Evolutionary conservation across 805 yeast genomes (phyloP).

Genomic region (Myxozyma kluyveri): DNA sequence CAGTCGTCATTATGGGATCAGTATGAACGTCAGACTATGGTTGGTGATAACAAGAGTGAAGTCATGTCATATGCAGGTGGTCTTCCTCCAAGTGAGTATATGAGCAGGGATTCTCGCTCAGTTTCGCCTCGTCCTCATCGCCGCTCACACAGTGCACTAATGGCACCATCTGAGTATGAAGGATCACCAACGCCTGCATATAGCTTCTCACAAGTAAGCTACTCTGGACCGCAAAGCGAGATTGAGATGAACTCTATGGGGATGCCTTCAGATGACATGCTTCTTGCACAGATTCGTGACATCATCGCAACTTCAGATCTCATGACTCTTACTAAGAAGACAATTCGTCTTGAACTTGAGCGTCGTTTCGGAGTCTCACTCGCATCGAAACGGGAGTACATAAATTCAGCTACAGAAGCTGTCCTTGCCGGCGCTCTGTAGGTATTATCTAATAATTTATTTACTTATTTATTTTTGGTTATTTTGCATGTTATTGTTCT

Average conservation of each 20-base stretch:
- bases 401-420: conserved; percentile 43
- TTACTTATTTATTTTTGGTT: neutral
- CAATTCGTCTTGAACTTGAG: conserved; percentile 40
- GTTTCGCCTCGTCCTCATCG: conserved; percentile 5
- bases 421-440: conserved; percentile 42
- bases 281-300: conserved; percentile 40
- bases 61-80: conserved; percentile 6
- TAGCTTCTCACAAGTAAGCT: neutral
- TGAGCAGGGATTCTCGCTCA: conserved; percentile 4
- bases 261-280: conserved; percentile 40
- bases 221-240: conserved; percentile 18
- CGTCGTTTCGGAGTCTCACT: conserved; percentile 37
- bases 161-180: neutral
- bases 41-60: conserved; percentile 16
- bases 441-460: neutral
- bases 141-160: neutral
- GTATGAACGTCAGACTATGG: conserved; percentile 20
- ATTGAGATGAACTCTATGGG: conserved; percentile 32
- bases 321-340: conserved; percentile 42
- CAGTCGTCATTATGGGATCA: conserved; percentile 49
- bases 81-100: conserved; percentile 14
- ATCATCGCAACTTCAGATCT: conserved; percentile 42
- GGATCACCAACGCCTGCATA: neutral
- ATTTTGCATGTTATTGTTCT: neutral
- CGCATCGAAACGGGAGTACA: conserved; percentile 39